phyloP scores from a whole-genome alignment of 139 green algal genomes.

The Medakamo hakoo region DNA sequence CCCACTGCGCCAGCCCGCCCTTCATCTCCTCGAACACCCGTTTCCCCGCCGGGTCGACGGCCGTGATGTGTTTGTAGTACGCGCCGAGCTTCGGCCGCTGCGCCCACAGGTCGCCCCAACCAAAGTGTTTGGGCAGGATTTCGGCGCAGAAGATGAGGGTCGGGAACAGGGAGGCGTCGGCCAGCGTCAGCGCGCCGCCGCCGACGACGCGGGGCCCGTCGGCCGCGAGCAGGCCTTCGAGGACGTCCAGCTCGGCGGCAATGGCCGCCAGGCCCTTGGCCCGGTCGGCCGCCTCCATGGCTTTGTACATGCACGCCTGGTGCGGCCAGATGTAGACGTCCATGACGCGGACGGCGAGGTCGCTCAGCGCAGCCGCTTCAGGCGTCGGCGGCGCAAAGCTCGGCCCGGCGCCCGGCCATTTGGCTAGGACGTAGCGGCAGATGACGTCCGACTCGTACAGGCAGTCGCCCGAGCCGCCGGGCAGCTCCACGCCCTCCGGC shows the following conservation, averaged over 20 bases:
- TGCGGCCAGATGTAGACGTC: slow-evolving; percentile 55
- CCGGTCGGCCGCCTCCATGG: slow-evolving; percentile 34
- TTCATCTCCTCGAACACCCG: slow-evolving; percentile 37
- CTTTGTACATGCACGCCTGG: slow-evolving; percentile 47
- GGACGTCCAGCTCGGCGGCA: slow-evolving; percentile 36
- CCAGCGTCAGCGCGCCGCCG: slow-evolving; percentile 22
- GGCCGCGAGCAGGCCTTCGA: slow-evolving; percentile 35
- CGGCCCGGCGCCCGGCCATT: slow-evolving; percentile 23
- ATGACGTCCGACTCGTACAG: slow-evolving; percentile 35
- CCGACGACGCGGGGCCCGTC: slow-evolving; percentile 29
- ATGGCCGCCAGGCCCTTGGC: slow-evolving; percentile 31
- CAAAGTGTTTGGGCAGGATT: slow-evolving; percentile 56
- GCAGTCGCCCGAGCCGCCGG: slow-evolving; percentile 34
- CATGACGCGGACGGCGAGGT: slow-evolving; percentile 33
- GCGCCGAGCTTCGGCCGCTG: slow-evolving; percentile 37
- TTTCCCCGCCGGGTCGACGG: slow-evolving; percentile 17
- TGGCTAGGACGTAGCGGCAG: slow-evolving; percentile 50
- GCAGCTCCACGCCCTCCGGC: slow-evolving; percentile 34
- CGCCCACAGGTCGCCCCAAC: slow-evolving; percentile 43
- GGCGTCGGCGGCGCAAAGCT: slow-evolving; percentile 29
- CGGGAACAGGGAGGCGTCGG: slow-evolving; percentile 46
- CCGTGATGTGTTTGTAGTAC: slow-evolving; percentile 35
- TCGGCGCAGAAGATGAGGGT: slow-evolving; percentile 52
- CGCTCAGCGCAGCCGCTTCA: slow-evolving; percentile 20
- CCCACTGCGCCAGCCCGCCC: slow-evolving; percentile 33